Base-by-base conservation (phyloP, 345 rosid species). In the Acer campestre region DNA sequence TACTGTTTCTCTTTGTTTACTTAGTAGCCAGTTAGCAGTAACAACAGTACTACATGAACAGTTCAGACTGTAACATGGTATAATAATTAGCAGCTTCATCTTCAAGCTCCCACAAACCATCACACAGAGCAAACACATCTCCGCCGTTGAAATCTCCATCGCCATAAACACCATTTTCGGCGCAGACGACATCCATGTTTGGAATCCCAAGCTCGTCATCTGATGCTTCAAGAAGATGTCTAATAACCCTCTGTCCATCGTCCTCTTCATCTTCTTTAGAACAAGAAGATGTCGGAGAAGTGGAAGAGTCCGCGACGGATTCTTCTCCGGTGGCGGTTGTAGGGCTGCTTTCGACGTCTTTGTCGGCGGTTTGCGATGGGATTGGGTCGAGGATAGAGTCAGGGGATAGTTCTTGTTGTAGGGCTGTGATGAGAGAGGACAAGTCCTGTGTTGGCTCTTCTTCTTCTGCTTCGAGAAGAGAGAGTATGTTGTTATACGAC, bases 151-250 rank as follows among this genome's bases (percentile, higher is more conserved):
- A 49, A 46, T 71, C 79, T 68, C 78, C 59, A 70, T 20, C 84
- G 11, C 70, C 84, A 5, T 46, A 76, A 4, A 78, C 86, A 48
- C 6, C 68, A 31, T 51, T 81, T 42, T 7, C 56, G 7, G 25
- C 86, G 7, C 38, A 78, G 14, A 35, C 81, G 12, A 35, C 38
- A 35, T 81, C 86, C 31, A 75, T 81, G 59, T 81, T 86, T 16
- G 96, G 97, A 22, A 94, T 90, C 67, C 98, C 98, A 6, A 94
- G 94, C 83, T 94, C 98, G 71, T 94, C 98, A 31, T 91, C 98
- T 0, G 97, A 90, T 1, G 97, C 98, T 86, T 94, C 93, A 1
- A 91, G 89, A 62, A 92, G 88, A 80, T 85, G 97, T 67, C 90
- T 88, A 59, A 94, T 94, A 12, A 92, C 94, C 7, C 82, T 81